Evolutionary conservation across 108 stramenopile genomes (phyloP).

Genomic region (Pelagomonas calceolata): DNA sequence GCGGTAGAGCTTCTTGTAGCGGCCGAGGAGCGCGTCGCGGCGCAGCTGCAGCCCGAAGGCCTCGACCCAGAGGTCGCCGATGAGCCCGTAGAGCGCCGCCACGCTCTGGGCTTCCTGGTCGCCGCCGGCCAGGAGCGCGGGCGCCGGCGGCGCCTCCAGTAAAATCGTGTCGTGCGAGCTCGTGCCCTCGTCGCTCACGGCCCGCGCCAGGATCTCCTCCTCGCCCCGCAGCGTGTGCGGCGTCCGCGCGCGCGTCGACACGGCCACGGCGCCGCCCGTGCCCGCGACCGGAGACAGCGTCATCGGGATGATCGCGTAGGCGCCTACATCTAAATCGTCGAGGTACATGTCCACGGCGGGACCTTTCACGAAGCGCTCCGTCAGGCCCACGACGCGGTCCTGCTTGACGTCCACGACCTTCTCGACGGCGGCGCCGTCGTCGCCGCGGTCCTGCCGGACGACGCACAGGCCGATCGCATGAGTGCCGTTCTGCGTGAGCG

Average conservation of each 20-base stretch:
- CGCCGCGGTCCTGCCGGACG: not conserved
- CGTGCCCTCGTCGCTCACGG: not conserved
- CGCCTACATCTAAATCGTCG: not conserved
- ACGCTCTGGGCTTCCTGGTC: too few relatives aligned
- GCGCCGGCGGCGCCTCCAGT: not conserved
- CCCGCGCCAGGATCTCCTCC: not conserved
- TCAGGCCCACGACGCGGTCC: not conserved
- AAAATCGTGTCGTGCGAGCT: not conserved
- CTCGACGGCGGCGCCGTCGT: not conserved
- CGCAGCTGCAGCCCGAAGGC: too few relatives aligned
- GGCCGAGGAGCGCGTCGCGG: too few relatives aligned
- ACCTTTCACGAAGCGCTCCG: not conserved
- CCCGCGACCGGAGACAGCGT: not conserved
- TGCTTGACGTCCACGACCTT: not conserved
- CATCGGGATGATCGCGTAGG: not conserved
- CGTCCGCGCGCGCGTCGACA: not conserved
- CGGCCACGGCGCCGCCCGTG: not conserved
- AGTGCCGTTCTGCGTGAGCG: constrained; percentile 5
- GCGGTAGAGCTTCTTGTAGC: too few relatives aligned
- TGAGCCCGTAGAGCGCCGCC: too few relatives aligned
- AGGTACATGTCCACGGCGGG: not conserved
- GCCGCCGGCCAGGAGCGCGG: too few relatives aligned
- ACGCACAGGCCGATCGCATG: not conserved
- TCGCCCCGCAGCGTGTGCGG: not conserved
- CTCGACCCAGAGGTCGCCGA: too few relatives aligned